phyloP scores from a whole-genome alignment of 2,329 filamentous ascomycete genomes.

The Botrytis sinoallii region DNA sequence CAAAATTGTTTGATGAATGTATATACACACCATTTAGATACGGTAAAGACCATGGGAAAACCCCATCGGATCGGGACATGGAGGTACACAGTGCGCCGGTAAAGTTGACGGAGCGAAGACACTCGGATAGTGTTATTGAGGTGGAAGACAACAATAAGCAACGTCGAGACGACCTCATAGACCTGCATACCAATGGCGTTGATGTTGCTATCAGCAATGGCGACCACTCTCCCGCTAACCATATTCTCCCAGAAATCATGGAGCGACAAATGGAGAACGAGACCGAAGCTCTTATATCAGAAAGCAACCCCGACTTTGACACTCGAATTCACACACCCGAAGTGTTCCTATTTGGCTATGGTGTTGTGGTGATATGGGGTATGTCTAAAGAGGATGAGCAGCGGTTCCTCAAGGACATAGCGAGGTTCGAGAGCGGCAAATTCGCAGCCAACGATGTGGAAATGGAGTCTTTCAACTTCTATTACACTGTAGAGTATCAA shows the following conservation, averaged over 20 bases:
- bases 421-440: conserved; percentile 92
- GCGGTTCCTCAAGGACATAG: conserved; percentile 86
- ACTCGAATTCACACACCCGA: conserved; percentile 88
- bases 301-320: conserved; percentile 68
- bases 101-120: conserved; percentile 61
- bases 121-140: conserved; percentile 72
- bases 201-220: conserved; percentile 39
- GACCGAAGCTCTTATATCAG: conserved; percentile 29
- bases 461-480: conserved; percentile 98
- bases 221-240: conserved; percentile 24
- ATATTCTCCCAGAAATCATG: conserved; percentile 30
- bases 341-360: conserved; percentile 95
- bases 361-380: conserved; percentile 96
- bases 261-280: conserved; percentile 41
- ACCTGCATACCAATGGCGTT: conserved; percentile 48
- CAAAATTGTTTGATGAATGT: conserved; percentile 95
- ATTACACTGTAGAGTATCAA: conserved; percentile 97
- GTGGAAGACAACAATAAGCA: conserved; percentile 57
- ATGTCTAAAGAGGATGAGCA: conserved; percentile 91
- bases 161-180: conserved; percentile 60
- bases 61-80: conserved; percentile 36
- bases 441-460: conserved; percentile 85
- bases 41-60: conserved; percentile 42
- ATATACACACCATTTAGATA: conserved; percentile 95
- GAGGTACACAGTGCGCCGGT: conserved; percentile 37